Conservation (phyloP, 495 filamentous ascomycete genomes). For the Penicillium riverlandense region DNA sequence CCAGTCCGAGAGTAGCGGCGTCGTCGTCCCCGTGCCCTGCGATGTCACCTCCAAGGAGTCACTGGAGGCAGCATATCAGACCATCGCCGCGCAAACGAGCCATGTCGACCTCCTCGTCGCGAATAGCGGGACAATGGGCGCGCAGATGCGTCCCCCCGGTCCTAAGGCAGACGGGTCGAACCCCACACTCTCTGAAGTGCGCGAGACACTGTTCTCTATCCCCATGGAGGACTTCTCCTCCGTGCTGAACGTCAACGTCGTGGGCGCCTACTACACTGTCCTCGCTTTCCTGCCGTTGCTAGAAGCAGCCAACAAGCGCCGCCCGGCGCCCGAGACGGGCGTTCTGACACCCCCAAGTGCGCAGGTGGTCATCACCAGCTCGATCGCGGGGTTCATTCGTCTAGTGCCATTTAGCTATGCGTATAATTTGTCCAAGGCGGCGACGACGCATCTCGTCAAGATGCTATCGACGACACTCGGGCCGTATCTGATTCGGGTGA, state of each 20-base stretch:
- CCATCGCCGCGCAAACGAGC: conserved; percentile 46
- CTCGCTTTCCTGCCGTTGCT: conserved; percentile 59
- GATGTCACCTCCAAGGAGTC: conserved; percentile 62
- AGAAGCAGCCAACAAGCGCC: conserved; percentile 51
- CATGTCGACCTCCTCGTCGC: conserved; percentile 60
- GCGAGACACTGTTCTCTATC: conserved; percentile 41
- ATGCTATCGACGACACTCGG: conserved; percentile 45
- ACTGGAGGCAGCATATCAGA: conserved; percentile 43
- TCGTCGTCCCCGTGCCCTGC: conserved; percentile 50
- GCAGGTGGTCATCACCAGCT: conserved; percentile 58
- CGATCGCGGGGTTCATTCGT: conserved; percentile 55
- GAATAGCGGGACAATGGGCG: conserved; percentile 59
- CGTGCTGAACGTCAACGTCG: conserved; percentile 54
- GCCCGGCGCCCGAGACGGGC: conserved; percentile 21
- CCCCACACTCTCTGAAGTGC: conserved; percentile 42
- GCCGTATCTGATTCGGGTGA: conserved; percentile 54
- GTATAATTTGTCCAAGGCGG: conserved; percentile 60
- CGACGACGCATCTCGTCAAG: conserved; percentile 58
- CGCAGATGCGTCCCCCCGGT: conserved; percentile 26
- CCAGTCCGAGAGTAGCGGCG: conserved; percentile 23
- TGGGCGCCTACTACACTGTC: conserved; percentile 54
- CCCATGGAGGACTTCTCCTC: conserved; percentile 51
- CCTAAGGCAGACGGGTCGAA: conserved; percentile 20
- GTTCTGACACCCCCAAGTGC: conserved; percentile 43
- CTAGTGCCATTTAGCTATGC: conserved; percentile 48